These are phyloP conservation scores for Botrytis aclada DNA, from an alignment of 2,329 filamentous ascomycete species.

Conservation along the genomic window DNA sequence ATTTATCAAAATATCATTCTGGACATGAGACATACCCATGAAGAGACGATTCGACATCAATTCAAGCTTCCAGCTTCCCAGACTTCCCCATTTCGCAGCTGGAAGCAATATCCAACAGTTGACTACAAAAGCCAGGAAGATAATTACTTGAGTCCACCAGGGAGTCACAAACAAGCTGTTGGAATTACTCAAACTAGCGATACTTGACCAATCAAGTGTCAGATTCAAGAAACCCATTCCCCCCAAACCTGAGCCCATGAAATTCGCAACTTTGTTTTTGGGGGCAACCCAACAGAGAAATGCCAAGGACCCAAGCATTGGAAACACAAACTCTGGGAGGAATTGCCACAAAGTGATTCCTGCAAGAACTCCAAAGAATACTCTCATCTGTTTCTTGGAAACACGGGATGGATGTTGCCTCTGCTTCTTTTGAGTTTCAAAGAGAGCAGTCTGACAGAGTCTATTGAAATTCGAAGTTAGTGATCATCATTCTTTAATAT, in stretches of 20 bases:
- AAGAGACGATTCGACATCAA: conserved; percentile 59
- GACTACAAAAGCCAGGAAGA: conserved; percentile 53
- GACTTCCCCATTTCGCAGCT: conserved; percentile 54
- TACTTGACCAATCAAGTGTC: conserved; percentile 59
- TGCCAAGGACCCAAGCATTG: conserved; percentile 56
- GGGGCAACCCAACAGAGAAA: conserved; percentile 64
- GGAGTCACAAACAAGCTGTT: conserved; percentile 53
- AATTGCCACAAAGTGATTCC: conserved; percentile 60
- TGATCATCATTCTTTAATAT: not conserved
- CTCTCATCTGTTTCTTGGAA: conserved; percentile 52
- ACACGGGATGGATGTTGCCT: conserved; percentile 48
- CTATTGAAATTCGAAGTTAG: conserved; percentile 19
- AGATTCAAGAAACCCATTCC: conserved; percentile 61
- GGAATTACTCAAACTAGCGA: conserved; percentile 44
- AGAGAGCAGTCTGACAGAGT: conserved; percentile 54
- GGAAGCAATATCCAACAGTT: conserved; percentile 59
- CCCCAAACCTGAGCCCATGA: conserved; percentile 58
- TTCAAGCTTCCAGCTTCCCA: conserved; percentile 50
- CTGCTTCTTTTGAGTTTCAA: conserved; percentile 54
- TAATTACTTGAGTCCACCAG: conserved; percentile 57
- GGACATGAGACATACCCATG: conserved; percentile 37
- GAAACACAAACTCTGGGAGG: conserved; percentile 58
- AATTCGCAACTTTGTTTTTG: conserved; percentile 55
- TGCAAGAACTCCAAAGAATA: conserved; percentile 54
- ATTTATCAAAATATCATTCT: not conserved